These are phyloP conservation scores for Neurospora tetraspora DNA, from an alignment of 495 filamentous ascomycete species.

Conservation along the genomic window DNA sequence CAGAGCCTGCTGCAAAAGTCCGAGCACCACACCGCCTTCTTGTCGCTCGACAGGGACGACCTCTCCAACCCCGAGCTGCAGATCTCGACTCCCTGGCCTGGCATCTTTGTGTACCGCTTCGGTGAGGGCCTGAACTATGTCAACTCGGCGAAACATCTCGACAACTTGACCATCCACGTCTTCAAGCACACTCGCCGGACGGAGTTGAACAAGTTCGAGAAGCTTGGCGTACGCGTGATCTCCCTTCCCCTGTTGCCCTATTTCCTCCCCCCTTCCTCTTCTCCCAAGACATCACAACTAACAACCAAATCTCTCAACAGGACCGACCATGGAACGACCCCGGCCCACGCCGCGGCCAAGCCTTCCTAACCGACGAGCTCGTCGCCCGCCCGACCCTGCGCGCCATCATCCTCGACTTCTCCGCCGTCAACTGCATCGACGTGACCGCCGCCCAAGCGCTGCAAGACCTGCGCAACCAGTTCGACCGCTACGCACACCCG, in stretches of 20 bases:
- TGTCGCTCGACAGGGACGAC: conserved; percentile 32
- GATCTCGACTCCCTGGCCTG: conserved; percentile 33
- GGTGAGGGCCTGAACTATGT: conserved; percentile 43
- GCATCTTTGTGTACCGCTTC: conserved; percentile 43
- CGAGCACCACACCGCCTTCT: conserved; percentile 25
- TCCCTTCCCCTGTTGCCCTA: background rate
- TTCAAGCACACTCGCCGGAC: conserved; percentile 33
- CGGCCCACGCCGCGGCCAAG: conserved; percentile 56
- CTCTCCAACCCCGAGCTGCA: conserved; percentile 32
- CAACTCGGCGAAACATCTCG: conserved; percentile 39
- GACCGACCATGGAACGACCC: conserved; percentile 78
- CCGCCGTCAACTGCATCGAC: conserved; percentile 38
- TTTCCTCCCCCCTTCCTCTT: background rate
- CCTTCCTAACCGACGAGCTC: conserved; percentile 15
- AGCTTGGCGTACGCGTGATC: conserved; percentile 27
- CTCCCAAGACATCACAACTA: background rate
- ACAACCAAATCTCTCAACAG: conserved; percentile 5
- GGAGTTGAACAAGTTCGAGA: conserved; percentile 23
- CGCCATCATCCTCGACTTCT: conserved; percentile 41
- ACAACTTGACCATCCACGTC: conserved; percentile 33
- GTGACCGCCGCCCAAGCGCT: conserved; percentile 39
- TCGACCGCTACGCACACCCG: conserved; percentile 38
- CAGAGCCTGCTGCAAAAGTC: background rate
- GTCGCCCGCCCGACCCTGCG: conserved; percentile 31
- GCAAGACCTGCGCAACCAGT: conserved; percentile 38